Evolutionary conservation across 2,329 filamentous ascomycete species (phyloP).

Genomic region (Colletotrichum caudatum): DNA sequence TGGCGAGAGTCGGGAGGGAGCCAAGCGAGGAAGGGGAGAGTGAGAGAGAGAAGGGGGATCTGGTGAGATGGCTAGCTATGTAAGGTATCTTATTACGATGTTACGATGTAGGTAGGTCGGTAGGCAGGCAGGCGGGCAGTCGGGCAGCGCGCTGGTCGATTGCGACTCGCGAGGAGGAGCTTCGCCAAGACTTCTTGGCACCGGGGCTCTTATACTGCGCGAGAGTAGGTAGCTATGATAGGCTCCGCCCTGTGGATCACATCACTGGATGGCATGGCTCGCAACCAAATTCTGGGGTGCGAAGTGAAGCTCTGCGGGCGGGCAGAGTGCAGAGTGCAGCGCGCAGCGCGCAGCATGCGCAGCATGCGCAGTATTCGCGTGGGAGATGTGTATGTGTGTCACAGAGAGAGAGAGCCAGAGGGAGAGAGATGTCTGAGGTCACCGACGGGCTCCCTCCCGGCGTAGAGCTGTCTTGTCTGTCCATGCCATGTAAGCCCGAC

Average conservation of each 20-base stretch:
- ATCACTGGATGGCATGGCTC: conserved; percentile 24
- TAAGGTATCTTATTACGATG: too few relatives aligned
- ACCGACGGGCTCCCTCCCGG: conserved; percentile 38
- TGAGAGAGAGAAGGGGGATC: conserved; percentile 21
- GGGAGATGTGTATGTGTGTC: background rate
- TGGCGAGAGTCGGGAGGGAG: conserved; percentile 22
- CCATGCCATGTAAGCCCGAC: background rate
- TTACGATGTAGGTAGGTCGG: too few relatives aligned
- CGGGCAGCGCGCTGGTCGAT: conserved; percentile 25
- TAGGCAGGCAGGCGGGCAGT: background rate
- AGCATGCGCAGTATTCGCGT: background rate
- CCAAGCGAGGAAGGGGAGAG: conserved; percentile 32
- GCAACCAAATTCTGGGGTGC: conserved; percentile 20
- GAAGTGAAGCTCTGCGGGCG: conserved; percentile 3
- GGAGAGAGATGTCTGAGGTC: conserved; percentile 12
- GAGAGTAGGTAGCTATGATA: background rate
- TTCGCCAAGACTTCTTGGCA: conserved; percentile 29
- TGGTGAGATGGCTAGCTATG: conserved; percentile 24
- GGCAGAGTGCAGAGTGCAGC: background rate
- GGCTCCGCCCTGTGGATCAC: conserved; percentile 9
- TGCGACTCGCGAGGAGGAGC: background rate
- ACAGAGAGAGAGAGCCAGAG: background rate
- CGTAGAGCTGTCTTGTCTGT: conserved; percentile 4
- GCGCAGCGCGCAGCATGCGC: background rate
- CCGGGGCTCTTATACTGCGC: conserved; percentile 19